Base-by-base conservation (phyloP, 768 basidiomycete genomes). In the Termitomyces sp. region DNA sequence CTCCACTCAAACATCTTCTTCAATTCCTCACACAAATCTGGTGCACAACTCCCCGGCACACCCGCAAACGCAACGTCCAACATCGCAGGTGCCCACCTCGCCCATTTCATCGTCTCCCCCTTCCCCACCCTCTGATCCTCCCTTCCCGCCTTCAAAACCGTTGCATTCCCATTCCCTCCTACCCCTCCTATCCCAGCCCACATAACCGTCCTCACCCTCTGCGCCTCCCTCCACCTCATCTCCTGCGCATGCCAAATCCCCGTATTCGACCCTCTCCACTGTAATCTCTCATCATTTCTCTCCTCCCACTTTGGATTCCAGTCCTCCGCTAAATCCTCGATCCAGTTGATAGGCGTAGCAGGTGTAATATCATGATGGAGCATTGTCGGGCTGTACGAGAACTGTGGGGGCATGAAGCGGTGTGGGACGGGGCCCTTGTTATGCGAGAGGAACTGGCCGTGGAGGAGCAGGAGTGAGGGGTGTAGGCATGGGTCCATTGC, bases 211-310 rank as follows among this genome's bases (percentile, higher is more conserved):
- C 80, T 65, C 0, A 70, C 68, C 6, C 86, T 70, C 51, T 87
- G 86, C 20, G 75, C 66, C 20, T 75, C 64, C 63, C 66, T 64
- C 87, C 87, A 87, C 40, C 75, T 66, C 39, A 73, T 70, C 8
- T 69, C 60, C 2, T 66, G 62, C 2, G 70, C 70, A 56, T 81
- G 81, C 69, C 72, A 78, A 1, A 84, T 87, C 28, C 90, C 90
- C 3, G 89, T 91, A 33, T 85, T 90, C 39, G 83, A 81, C 3
- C 91, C 91, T 20, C 91, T 75, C 91, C 91, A 92, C 55, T 83
- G 78, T 50, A 91, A 59, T 33, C 81, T 68, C 58, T 84, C 81
- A 64, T 88, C 81, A 1, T 67, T 60, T 71, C 86, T 89, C 52
- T 80, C 75, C 2, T 81, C 79, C 87, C 89, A 92, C 0, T 75